These are phyloP conservation scores for Scheffersomyces ergatensis DNA, from an alignment of 805 yeast species.

Conservation along the genomic window DNA sequence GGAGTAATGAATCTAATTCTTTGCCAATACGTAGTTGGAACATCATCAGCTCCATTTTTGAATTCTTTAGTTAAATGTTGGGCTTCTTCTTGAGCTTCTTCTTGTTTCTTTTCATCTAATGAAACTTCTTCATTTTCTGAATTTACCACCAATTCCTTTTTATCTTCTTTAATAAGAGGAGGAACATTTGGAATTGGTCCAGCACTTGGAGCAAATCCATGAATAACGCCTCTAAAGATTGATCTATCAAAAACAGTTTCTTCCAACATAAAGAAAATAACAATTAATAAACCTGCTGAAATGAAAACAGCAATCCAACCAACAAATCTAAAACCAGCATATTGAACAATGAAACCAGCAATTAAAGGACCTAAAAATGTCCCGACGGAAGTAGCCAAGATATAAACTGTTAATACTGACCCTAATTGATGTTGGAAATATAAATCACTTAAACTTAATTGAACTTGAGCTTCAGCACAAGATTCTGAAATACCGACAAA, in stretches of 20 bases:
- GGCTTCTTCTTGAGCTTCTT: too few relatives aligned
- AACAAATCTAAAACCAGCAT: conserved; percentile 53
- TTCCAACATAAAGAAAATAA: conserved; percentile 48
- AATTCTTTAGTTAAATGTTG: background rate
- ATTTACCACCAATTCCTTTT: background rate
- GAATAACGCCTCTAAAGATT: conserved; percentile 13
- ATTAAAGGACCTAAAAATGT: conserved; percentile 58
- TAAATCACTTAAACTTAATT: conserved; percentile 34
- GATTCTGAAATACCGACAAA: conserved; percentile 39
- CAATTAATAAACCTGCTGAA: conserved; percentile 40
- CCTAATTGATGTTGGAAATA: conserved; percentile 46
- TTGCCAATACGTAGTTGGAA: conserved; percentile 22
- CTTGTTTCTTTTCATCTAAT: conserved; percentile 5
- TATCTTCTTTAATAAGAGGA: background rate
- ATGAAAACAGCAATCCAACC: conserved; percentile 47
- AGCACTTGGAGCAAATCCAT: conserved; percentile 2
- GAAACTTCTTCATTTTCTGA: conserved; percentile 1
- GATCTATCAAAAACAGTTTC: conserved; percentile 50
- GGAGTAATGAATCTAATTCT: conserved; percentile 31
- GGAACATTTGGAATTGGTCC: background rate
- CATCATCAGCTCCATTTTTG: conserved; percentile 24
- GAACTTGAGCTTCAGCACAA: conserved; percentile 45
- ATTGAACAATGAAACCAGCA: conserved; percentile 54
- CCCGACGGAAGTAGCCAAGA: conserved; percentile 51
- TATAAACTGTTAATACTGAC: conserved; percentile 50